A percentile compares a stretch with the other conserved stretches of the same genome.
Evolutionary conservation across 441 rosid genomes (phyloP).

Genomic region (Croton setiger): DNA sequence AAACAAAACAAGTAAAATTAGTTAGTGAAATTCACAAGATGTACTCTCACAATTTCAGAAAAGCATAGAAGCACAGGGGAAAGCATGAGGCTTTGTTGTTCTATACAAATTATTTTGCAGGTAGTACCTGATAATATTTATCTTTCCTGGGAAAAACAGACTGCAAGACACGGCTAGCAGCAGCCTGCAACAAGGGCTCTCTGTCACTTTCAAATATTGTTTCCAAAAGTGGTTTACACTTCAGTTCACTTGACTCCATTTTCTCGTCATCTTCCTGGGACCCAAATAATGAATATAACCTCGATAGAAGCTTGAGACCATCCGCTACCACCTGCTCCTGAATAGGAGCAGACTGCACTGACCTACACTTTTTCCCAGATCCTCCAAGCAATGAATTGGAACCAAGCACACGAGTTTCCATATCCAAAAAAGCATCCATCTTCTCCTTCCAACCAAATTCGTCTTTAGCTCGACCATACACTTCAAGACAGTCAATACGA

Average conservation of each 20-base stretch:
- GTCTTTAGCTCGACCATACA: slow-evolving; percentile 98
- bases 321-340: slow-evolving; percentile 98
- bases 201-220: slow-evolving; percentile 89
- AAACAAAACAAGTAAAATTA: slow-evolving; percentile 25
- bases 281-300: slow-evolving; percentile 57
- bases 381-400: slow-evolving; percentile 65
- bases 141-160: slow-evolving; percentile 87
- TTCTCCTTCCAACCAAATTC: slow-evolving; percentile 99
- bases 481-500: slow-evolving; percentile 96
- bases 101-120: slow-evolving; percentile 6
- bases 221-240: slow-evolving; percentile 86
- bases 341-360: slow-evolving; percentile 66
- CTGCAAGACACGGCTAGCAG: slow-evolving; percentile 91
- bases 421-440: slow-evolving; percentile 88
- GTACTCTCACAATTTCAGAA: not conserved
- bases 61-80: not conserved
- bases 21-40: slow-evolving; percentile 11
- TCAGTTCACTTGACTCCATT: slow-evolving; percentile 53
- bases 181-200: slow-evolving; percentile 88
- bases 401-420: slow-evolving; percentile 98
- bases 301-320: slow-evolving; percentile 88
- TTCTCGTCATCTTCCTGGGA: slow-evolving; percentile 63
- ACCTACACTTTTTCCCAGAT: slow-evolving; percentile 65
- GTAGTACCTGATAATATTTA: slow-evolving; percentile 75
- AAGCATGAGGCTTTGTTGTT: not conserved